phyloP scores from a whole-genome alignment of 2,329 filamentous ascomycete species.

The Stagonosporopsis chrysanthemi region DNA sequence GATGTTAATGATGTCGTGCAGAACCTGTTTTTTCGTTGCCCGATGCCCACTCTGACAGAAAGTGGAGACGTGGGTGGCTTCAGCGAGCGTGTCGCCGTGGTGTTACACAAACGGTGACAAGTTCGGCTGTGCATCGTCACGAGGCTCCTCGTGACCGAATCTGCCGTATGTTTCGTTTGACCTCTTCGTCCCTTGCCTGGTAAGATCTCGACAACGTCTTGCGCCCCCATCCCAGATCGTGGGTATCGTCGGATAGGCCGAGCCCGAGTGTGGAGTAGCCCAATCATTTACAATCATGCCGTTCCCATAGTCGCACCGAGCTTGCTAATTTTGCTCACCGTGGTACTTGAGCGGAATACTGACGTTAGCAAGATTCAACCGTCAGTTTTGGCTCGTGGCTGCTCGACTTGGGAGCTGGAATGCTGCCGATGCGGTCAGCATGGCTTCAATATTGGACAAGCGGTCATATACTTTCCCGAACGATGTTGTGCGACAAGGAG shows the following conservation, averaged over 20 bases:
- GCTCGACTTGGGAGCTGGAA: slow-evolving; percentile 14
- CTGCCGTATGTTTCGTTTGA: slow-evolving; percentile 24
- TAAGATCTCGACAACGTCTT: slow-evolving; percentile 8
- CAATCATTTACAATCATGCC: slow-evolving; percentile 5
- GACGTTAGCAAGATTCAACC: slow-evolving; percentile 15
- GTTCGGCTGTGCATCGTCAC: slow-evolving; percentile 14
- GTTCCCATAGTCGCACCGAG: slow-evolving; percentile 10
- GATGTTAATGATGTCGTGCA: slow-evolving; percentile 28
- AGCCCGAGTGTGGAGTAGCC: not conserved
- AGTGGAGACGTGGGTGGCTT: not conserved
- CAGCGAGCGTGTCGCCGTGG: slow-evolving; percentile 11
- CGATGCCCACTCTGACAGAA: slow-evolving; percentile 12
- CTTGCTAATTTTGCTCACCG: slow-evolving; percentile 16
- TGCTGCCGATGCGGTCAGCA: slow-evolving; percentile 18
- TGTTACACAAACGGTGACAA: slow-evolving; percentile 26
- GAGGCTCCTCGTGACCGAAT: slow-evolving; percentile 19
- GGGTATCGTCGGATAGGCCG: not conserved
- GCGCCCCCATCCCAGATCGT: not conserved
- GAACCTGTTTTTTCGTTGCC: slow-evolving; percentile 26
- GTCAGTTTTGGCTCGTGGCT: slow-evolving; percentile 16
- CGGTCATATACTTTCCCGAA: not conserved
- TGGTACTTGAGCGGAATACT: slow-evolving; percentile 17
- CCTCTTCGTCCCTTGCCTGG: slow-evolving; percentile 13
- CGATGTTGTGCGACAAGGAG: slow-evolving; percentile 2
- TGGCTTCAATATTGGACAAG: slow-evolving; percentile 7